Evolutionary conservation across 2,329 filamentous ascomycete genomes (phyloP), one percentile per base, ranked within the genome.

Genomic region (Talaromyces albobiverticillius): DNA sequence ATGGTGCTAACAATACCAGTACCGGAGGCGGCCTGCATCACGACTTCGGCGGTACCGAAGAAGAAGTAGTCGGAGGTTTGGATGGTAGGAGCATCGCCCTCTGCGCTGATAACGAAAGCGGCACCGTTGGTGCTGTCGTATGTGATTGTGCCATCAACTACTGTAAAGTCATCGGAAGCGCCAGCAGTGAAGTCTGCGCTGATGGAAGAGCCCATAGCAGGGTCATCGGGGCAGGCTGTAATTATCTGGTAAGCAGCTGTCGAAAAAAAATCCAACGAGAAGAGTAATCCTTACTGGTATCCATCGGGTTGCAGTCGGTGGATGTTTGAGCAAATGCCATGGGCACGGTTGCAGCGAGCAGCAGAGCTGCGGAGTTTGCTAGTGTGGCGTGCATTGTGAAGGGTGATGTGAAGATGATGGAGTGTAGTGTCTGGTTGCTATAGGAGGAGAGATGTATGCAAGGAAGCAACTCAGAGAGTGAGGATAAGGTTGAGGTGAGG

Each of bases 11-110:
- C 92, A 63, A 99, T 95, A 61, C 94, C 94, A 22, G 82, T 84
- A 2, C 94, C 94, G 0, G 89, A 87, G 14, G 94, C 90, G 32
- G 90, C 85, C 75, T 94, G 91, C 79, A 96, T 81, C 48, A 83
- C 86, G 60, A 96, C 83, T 60, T 94, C 88, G 67, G 96, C 87
- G 59, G 87, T 88, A 63, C 94, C 94, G 69, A 96, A 99, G 89
- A 97, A 96, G 77, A 99, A 95, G 79, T 96, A 96, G 81, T 95
- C 96, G 64, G 92, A 82, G 59, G 90, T 95, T 60, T 82, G 80
- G 55, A 99, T 83, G 69, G 92, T 90, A 0, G 94, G 94, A 2
- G 92, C 85, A 67, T 97, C 89, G 60, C 93, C 91, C 47, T 84
- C 79, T 68, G 85, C 76, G 46, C 81, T 74, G 55, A 99, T 86